phyloP scores from a whole-genome alignment of 2,329 filamentous ascomycete species.

The Cadophora malorum region DNA sequence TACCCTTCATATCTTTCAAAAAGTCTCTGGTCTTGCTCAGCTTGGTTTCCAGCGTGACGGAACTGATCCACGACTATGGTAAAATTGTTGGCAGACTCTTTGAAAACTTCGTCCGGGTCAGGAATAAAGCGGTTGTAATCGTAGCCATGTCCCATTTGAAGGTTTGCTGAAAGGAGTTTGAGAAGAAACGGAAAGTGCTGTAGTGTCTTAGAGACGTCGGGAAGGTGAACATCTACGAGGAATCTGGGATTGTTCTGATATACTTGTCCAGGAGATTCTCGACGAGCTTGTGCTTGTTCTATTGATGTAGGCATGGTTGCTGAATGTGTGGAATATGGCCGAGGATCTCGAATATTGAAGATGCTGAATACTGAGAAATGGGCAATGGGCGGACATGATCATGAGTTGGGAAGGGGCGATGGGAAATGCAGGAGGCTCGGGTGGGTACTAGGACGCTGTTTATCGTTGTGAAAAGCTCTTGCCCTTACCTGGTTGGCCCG shows the following conservation, averaged over 20 bases:
- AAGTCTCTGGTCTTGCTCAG: background rate
- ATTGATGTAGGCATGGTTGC: background rate
- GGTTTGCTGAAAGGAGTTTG: background rate
- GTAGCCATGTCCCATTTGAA: background rate
- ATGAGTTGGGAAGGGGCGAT: background rate
- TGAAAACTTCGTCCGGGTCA: background rate
- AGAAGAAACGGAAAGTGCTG: background rate
- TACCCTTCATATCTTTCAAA: background rate
- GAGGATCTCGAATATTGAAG: background rate
- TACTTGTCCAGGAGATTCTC: background rate
- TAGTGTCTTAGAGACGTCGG: background rate
- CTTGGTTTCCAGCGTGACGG: too few relatives aligned
- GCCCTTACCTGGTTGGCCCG: background rate
- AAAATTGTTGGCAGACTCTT: background rate
- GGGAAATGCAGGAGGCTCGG: background rate
- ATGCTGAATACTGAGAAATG: background rate
- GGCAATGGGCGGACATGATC: background rate
- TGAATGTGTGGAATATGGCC: background rate
- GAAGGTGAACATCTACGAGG: too few relatives aligned
- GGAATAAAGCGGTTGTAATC: background rate
- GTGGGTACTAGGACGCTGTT: background rate
- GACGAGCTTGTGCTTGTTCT: background rate
- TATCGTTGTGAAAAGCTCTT: background rate
- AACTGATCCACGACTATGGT: background rate
- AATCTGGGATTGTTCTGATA: too few relatives aligned